These are phyloP conservation scores for Phytophthora citricola DNA, from an alignment of 352 stramenopile genomes.

Conservation along the genomic window DNA sequence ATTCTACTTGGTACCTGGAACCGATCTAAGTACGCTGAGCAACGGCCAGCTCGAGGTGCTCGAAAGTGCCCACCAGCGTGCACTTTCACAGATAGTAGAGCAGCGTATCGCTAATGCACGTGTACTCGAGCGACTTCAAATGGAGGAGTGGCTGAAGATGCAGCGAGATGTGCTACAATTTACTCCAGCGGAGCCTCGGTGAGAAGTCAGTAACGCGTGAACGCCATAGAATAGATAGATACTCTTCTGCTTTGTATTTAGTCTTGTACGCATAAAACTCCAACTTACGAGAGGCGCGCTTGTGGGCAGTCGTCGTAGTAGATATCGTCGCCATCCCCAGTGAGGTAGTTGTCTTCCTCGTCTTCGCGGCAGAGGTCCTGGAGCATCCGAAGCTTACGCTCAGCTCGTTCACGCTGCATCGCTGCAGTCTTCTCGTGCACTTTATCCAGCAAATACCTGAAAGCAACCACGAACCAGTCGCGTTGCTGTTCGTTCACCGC, in stretches of 20 bases:
- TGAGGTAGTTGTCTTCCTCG: conserved; percentile 33
- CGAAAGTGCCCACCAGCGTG: conserved; percentile 62
- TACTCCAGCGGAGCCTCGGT: conserved; percentile 16
- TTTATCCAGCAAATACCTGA: conserved; percentile 86
- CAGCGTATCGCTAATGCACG: conserved; percentile 67
- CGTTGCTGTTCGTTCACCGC: conserved; percentile 72
- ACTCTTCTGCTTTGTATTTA: conserved; percentile 33
- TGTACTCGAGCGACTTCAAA: conserved; percentile 61
- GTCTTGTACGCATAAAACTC: conserved; percentile 7
- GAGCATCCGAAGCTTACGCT: conserved; percentile 79
- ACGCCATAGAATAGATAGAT: conserved; percentile 37
- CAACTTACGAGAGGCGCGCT: conserved; percentile 24
- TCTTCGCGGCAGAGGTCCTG: conserved; percentile 68
- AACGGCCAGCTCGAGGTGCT: conserved; percentile 82
- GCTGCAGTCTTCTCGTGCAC: conserved; percentile 84
- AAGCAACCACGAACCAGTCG: conserved; percentile 89
- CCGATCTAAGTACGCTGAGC: conserved; percentile 60
- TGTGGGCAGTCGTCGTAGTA: conserved; percentile 37
- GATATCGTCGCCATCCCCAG: conserved; percentile 37
- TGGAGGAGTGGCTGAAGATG: conserved; percentile 81
- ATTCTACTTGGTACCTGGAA: conserved; percentile 57
- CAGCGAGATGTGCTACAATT: conserved; percentile 68
- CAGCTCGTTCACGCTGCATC: conserved; percentile 77
- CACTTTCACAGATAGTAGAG: conserved; percentile 67
- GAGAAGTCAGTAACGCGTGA: conserved; percentile 6